These are phyloP conservation scores for Pyracantha coccinea DNA, from an alignment of 331 rosid species.

Conservation along the genomic window DNA sequence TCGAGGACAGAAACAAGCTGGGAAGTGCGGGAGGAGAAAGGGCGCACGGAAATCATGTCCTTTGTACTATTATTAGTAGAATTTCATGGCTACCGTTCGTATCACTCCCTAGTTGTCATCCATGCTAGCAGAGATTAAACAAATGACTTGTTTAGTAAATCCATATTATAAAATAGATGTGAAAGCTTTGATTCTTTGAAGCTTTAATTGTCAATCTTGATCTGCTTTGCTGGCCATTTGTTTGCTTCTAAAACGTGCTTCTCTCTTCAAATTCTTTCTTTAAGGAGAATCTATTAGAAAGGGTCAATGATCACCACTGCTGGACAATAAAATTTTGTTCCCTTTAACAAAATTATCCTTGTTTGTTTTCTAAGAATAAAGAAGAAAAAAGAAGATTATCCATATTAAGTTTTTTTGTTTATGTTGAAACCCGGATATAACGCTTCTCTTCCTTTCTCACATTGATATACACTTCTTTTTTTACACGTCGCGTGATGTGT, in stretches of 20 bases:
- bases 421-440: background rate
- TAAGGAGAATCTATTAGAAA: background rate
- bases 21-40: background rate
- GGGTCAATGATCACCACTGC: background rate
- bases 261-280: background rate
- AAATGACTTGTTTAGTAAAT: conserved; percentile 9
- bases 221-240: conserved; percentile 8
- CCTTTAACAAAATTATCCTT: background rate
- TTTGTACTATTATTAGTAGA: background rate
- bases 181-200: conserved; percentile 26
- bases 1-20: background rate
- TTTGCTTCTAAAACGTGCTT: background rate
- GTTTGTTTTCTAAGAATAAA: background rate
- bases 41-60: background rate
- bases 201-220: conserved; percentile 12
- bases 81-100: background rate
- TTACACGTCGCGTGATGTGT: background rate
- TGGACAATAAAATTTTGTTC: background rate
- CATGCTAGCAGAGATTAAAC: conserved; percentile 9
- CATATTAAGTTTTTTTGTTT: too few relatives aligned
- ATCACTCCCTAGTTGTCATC: conserved; percentile 13
- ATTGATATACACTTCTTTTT: background rate
- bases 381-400: background rate
- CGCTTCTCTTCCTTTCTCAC: background rate
- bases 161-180: background rate